Evolutionary conservation across 768 basidiomycete species (phyloP).

Genomic region (Leucocoprinus birnbaumii): DNA sequence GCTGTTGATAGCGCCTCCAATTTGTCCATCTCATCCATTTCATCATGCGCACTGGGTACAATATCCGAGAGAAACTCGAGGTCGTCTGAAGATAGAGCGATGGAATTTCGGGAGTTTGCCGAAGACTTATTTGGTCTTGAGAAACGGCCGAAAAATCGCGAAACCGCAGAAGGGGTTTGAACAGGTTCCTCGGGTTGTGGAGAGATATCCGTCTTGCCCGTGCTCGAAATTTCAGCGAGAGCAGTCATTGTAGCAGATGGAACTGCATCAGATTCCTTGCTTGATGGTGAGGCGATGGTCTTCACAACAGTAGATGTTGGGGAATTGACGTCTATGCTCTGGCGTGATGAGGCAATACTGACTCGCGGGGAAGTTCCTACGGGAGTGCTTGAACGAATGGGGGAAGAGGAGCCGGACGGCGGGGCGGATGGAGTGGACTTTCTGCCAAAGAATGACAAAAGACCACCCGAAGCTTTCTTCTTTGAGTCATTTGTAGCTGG

Average conservation of each 20-base stretch:
- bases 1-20: constrained; percentile 37
- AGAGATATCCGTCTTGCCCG: not conserved
- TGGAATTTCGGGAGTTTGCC: constrained; percentile 42
- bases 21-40: constrained; percentile 27
- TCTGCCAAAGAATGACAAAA: constrained; percentile 76
- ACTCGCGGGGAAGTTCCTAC: constrained; percentile 20
- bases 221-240: not conserved
- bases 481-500: constrained; percentile 31
- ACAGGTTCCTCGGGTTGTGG: constrained; percentile 19
- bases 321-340: constrained; percentile 7
- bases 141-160: constrained; percentile 80
- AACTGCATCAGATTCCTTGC: constrained; percentile 2
- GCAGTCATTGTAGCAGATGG: constrained; percentile 3
- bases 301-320: not conserved
- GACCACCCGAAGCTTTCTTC: constrained; percentile 51
- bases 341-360: constrained; percentile 11
- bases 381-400: constrained; percentile 14
- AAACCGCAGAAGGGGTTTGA: constrained; percentile 65
- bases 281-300: constrained; percentile 4
- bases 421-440: constrained; percentile 17
- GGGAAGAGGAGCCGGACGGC: constrained; percentile 8
- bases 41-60: constrained; percentile 53
- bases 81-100: constrained; percentile 78
- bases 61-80: constrained; percentile 77
- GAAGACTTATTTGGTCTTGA: constrained; percentile 41